Evolutionary conservation across 2,329 filamentous ascomycete species (phyloP).

Genomic region (Diaporthe australafricana): DNA sequence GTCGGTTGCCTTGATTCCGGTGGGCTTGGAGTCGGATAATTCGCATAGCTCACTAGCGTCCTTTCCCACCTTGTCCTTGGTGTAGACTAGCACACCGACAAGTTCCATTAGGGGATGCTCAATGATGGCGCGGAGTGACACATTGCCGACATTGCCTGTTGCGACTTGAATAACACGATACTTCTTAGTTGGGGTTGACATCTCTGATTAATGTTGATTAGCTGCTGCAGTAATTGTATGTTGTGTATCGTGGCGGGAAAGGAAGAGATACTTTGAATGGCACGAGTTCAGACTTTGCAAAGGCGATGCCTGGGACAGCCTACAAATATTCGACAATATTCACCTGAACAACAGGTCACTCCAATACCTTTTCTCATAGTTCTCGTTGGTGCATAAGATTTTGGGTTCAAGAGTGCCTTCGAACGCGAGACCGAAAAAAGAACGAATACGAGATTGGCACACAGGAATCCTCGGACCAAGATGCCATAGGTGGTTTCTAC

Average conservation of each 20-base stretch:
- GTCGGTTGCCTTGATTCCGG: not conserved
- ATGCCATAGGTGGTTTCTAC: not conserved
- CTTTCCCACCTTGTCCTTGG: slow-evolving; percentile 1
- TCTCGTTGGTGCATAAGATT: not conserved
- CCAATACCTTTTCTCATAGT: not conserved
- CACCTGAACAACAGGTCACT: not conserved
- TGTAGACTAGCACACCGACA: not conserved
- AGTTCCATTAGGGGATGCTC: not conserved
- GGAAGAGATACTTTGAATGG: not conserved
- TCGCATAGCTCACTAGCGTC: not conserved
- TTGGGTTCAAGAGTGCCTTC: not conserved
- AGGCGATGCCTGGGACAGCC: not conserved
- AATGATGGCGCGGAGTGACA: not conserved
- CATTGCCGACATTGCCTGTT: not conserved
- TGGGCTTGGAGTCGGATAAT: not conserved
- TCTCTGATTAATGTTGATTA: not conserved
- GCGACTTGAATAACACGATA: slow-evolving; percentile 9
- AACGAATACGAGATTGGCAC: not conserved
- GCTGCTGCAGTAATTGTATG: not conserved
- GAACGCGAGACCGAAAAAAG: not conserved
- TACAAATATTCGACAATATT: not conserved
- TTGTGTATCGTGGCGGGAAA: not conserved
- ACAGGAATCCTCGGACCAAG: not conserved
- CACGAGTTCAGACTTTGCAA: not conserved
- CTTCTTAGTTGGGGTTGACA: not conserved